A percentile compares a stretch with the other conserved stretches of the same genome.
Evolutionary conservation across 805 yeast species (phyloP).

Genomic region (Saccharomyces eubayanus): DNA sequence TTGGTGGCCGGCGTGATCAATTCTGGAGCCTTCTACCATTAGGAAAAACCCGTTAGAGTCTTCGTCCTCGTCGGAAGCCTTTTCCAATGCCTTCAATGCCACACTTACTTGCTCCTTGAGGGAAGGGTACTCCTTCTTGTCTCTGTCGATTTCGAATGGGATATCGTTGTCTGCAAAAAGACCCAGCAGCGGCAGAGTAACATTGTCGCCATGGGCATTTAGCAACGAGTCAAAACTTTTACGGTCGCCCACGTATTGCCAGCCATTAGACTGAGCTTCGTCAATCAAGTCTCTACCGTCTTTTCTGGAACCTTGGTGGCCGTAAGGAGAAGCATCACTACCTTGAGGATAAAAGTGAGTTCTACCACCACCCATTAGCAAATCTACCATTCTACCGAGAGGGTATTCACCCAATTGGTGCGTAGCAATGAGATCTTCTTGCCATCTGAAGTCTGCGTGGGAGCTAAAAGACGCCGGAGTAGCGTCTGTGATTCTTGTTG

Average conservation of each 20-base stretch:
- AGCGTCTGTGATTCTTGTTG: constrained; percentile 88
- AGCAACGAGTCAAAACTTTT: constrained; percentile 48
- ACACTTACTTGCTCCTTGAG: constrained; percentile 69
- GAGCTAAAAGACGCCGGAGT: constrained; percentile 87
- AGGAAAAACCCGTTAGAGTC: constrained; percentile 82
- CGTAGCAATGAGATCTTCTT: constrained; percentile 79
- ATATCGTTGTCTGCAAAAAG: constrained; percentile 69
- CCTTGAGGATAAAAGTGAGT: constrained; percentile 62
- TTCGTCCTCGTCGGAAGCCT: constrained; percentile 42
- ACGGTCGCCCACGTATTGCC: constrained; percentile 63
- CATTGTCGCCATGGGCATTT: constrained; percentile 43
- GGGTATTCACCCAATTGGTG: constrained; percentile 81
- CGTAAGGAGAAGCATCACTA: constrained; percentile 12
- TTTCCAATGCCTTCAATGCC: constrained; percentile 59
- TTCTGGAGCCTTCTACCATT: constrained; percentile 83
- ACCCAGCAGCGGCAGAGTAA: constrained; percentile 67
- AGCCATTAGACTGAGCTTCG: constrained; percentile 42
- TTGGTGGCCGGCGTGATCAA: constrained; percentile 91
- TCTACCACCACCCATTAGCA: constrained; percentile 87
- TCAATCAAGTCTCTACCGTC: constrained; percentile 63
- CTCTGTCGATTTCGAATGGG: constrained; percentile 78
- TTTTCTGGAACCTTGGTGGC: constrained; percentile 48
- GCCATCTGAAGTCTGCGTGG: constrained; percentile 66
- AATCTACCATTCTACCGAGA: constrained; percentile 70
- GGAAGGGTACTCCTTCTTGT: constrained; percentile 54